phyloP scores from a whole-genome alignment of 2,329 filamentous ascomycete genomes.

The Onygenales sp. region DNA sequence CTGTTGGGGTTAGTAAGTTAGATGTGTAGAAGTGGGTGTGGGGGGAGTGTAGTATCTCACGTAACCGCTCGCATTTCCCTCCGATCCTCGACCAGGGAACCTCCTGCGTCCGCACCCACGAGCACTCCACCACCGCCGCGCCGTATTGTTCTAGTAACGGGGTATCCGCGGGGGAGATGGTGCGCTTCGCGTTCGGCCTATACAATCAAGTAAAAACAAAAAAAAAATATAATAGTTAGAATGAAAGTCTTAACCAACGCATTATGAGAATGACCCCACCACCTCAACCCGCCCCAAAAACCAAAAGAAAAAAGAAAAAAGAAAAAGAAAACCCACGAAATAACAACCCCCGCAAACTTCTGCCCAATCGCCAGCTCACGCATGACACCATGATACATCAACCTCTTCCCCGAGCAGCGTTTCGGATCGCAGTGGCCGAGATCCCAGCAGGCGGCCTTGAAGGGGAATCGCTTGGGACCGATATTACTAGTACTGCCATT shows the following conservation, averaged over 20 bases:
- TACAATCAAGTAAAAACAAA: not conserved
- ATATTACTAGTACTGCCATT: too few species aligned
- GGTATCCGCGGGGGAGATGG: conserved; percentile 73
- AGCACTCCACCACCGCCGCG: conserved; percentile 93
- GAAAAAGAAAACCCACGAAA: conserved; percentile 47
- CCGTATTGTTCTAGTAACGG: conserved; percentile 78
- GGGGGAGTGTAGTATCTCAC: conserved; percentile 22
- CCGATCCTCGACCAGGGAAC: conserved; percentile 87
- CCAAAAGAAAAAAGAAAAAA: not conserved
- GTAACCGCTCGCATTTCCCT: conserved; percentile 78
- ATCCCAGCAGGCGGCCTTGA: conserved; percentile 97
- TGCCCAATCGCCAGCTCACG: conserved; percentile 85
- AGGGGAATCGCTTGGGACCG: conserved; percentile 37
- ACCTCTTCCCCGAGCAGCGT: conserved; percentile 86
- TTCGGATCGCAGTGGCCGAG: conserved; percentile 96
- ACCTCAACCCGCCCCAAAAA: not conserved
- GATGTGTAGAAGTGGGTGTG: not conserved
- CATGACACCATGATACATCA: conserved; percentile 90
- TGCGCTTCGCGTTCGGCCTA: conserved; percentile 75
- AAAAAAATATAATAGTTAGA: not conserved
- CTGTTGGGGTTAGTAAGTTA: conserved; percentile 15
- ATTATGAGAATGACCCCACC: too few species aligned
- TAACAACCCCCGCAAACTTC: conserved; percentile 82
- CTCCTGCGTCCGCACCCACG: conserved; percentile 87
- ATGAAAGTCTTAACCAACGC: too few species aligned